phyloP scores from a whole-genome alignment of 352 stramenopile species.

The Globisporangium barbulae region DNA sequence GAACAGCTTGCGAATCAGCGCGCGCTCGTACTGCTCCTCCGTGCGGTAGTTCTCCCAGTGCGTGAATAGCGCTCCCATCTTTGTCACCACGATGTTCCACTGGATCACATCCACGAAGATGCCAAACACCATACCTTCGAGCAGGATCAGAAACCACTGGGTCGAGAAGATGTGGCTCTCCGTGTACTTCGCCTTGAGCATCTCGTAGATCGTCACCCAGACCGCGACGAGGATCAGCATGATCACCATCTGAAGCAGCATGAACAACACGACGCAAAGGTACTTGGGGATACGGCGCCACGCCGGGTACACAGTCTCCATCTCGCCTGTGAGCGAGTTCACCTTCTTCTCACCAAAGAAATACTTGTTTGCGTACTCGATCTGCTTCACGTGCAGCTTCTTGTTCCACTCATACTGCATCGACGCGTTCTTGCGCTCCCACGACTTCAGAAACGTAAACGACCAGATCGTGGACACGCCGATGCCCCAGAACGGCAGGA shows the following conservation, averaged over 20 bases:
- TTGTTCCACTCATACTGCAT: conserved; percentile 84
- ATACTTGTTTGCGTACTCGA: conserved; percentile 81
- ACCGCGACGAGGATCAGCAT: conserved; percentile 85
- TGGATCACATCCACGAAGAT: conserved; percentile 88
- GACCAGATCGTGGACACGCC: conserved; percentile 78
- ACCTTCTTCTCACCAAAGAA: conserved; percentile 66
- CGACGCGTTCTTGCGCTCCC: conserved; percentile 71
- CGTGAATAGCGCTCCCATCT: conserved; percentile 79
- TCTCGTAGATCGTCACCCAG: conserved; percentile 88
- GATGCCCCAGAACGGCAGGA: conserved; percentile 81
- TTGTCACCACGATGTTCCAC: conserved; percentile 89
- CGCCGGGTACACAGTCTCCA: conserved; percentile 61
- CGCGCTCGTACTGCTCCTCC: conserved; percentile 81
- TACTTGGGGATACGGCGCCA: conserved; percentile 77
- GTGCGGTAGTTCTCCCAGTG: conserved; percentile 89
- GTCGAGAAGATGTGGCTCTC: conserved; percentile 75
- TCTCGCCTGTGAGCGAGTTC: conserved; percentile 71
- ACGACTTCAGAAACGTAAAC: conserved; percentile 82
- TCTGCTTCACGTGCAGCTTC: conserved; percentile 79
- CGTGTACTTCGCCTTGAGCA: conserved; percentile 81
- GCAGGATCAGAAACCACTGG: conserved; percentile 81
- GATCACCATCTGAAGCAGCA: conserved; percentile 79
- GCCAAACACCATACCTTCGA: conserved; percentile 80
- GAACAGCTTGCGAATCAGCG: conserved; percentile 83
- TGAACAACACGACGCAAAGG: conserved; percentile 73